A percentile compares a stretch with the other conserved stretches of the same genome.
These are phyloP conservation scores for Boletellus ananiceps DNA, from an alignment of 768 basidiomycete genomes.

Conservation along the genomic window DNA sequence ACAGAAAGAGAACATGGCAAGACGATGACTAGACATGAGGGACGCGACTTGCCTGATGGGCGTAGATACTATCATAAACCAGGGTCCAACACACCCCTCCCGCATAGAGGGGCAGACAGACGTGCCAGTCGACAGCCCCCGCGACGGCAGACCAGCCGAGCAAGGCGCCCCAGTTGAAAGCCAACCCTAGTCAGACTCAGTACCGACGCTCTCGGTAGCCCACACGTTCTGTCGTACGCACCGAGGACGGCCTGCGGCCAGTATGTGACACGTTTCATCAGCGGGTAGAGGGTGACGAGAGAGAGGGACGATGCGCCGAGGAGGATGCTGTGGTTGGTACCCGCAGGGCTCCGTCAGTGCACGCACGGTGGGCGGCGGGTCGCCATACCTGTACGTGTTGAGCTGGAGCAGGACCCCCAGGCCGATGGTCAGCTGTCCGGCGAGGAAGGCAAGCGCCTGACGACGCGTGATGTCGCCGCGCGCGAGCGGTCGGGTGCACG, in stretches of 20 bases:
- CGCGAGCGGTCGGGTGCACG: conserved; percentile 84
- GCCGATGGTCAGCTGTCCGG: conserved; percentile 74
- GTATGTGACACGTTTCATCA: conserved; percentile 96
- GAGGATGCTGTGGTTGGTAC: conserved; percentile 68
- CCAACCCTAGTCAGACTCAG: conserved; percentile 53
- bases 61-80: conserved; percentile 96
- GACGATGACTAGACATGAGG: neutral
- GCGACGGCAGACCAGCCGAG: conserved; percentile 95
- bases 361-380: neutral
- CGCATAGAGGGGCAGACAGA: conserved; percentile 84
- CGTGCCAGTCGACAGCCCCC: conserved; percentile 72
- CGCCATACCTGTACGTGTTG: conserved; percentile 86
- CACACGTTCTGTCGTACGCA: conserved; percentile 29
- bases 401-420: conserved; percentile 84
- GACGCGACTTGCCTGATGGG: conserved; percentile 74
- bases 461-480: conserved; percentile 69
- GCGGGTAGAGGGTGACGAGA: conserved; percentile 83
- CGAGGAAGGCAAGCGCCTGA: conserved; percentile 80
- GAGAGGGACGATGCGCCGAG: conserved; percentile 90
- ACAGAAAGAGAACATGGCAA: neutral
- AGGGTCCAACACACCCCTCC: conserved; percentile 92
- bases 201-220: neutral
- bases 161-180: conserved; percentile 96
- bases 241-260: conserved; percentile 98
- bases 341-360: neutral